These are phyloP conservation scores for Zygnema circumcarinatum DNA, from an alignment of 139 green algal genomes.

Conservation along the genomic window DNA sequence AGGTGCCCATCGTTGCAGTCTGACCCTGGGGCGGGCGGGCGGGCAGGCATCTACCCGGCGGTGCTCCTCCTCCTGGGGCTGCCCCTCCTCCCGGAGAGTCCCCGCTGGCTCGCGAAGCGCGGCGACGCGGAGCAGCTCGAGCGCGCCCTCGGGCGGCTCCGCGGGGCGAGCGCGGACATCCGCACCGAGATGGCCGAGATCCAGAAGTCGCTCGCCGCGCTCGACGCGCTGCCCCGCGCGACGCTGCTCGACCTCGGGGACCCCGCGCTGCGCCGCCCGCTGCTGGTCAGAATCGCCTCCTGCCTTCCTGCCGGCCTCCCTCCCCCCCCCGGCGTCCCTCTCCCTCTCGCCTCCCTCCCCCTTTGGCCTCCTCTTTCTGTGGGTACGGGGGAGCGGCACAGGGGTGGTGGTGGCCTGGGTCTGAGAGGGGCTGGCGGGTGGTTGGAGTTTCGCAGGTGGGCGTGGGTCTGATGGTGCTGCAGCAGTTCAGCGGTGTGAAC, in stretches of 20 bases:
- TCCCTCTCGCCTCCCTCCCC: too few relatives aligned
- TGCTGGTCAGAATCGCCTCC: too few relatives aligned
- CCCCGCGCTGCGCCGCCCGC: background rate
- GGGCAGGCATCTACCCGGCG: conserved; percentile 10
- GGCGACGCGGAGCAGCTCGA: background rate
- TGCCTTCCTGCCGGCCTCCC: too few relatives aligned
- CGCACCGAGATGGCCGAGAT: background rate
- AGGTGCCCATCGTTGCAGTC: background rate
- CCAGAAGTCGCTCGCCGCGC: background rate
- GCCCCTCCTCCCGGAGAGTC: conserved; percentile 41
- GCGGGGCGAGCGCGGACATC: background rate
- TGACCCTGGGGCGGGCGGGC: too few relatives aligned
- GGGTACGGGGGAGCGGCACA: too few relatives aligned
- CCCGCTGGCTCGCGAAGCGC: conserved; percentile 44
- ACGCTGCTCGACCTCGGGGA: background rate
- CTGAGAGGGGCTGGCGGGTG: too few relatives aligned
- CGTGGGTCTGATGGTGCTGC: conserved; percentile 37
- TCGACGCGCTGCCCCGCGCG: background rate
- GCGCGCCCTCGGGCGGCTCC: background rate
- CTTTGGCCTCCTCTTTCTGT: too few relatives aligned
- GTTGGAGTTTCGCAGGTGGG: too few relatives aligned
- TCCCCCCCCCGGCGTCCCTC: too few relatives aligned
- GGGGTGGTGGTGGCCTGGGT: too few relatives aligned
- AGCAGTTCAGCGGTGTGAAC: conserved; percentile 46
- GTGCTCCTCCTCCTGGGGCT: conserved; percentile 42